Base-by-base conservation (phyloP, 1,284 basidiomycete species). In the Tylopilus sp. region DNA sequence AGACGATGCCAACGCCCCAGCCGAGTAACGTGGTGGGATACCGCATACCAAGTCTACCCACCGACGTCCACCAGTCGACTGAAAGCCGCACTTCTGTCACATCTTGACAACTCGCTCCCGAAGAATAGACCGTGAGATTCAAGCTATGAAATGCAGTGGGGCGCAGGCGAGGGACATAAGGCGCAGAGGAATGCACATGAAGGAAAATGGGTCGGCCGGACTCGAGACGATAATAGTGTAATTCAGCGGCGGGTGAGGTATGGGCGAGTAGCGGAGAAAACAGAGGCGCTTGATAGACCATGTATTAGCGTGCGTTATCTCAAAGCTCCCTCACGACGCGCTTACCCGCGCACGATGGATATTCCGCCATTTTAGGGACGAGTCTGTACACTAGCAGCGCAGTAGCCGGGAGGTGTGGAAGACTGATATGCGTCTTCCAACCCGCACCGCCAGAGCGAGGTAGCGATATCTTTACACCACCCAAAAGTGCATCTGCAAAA, bases 141-240 rank as follows among this genome's bases (percentile, higher is more conserved):
- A 86, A 48, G 41, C 77, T 78, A 53, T 37, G 71, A 56, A 59
- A 53, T 2, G 39, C 6, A 63, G 15, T 33, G 56, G 19, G 58
- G 53, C 52, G 50, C 23, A 50, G 28, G 47, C 55, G 25, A 52
- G 66, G 54, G 9, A 85, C 64, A 56, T 84, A 92, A 1, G 92
- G 89, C 0, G 82, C 86, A 3, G 73, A 70, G 2, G 75, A 64
- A 64, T 95, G 92, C 0, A 83, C 79, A 60, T 94, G 92, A 2
- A 93, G 69, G 12, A 82, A 72, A 16, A 84, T 68, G 0, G 72
- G 70, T 26, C 67, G 71, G 18, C 64, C 54, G 12, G 64, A 47
- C 23, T 51, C 55, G 18, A 84, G 67, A 9, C 82, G 77, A 60
- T 83, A 84, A 61, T 86, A 90, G 54, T 91, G 86, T 0, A 77